A percentile compares a stretch with the other conserved stretches of the same genome.
phyloP scores from a whole-genome alignment of 257 asterid species.

The Solanum rostratum region DNA sequence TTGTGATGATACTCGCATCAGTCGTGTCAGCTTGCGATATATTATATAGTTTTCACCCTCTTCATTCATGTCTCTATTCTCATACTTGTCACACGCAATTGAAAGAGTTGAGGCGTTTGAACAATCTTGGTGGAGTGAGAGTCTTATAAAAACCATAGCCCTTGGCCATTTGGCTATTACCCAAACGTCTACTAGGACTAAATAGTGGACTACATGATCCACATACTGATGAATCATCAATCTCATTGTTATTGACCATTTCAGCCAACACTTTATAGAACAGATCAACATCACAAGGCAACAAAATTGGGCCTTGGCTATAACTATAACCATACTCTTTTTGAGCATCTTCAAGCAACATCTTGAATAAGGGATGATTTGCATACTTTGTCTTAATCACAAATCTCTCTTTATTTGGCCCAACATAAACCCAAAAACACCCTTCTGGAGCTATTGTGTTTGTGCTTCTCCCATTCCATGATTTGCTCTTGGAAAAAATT shows the following conservation, averaged over 20 bases:
- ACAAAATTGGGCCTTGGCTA: constrained; percentile 38
- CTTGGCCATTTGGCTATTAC: constrained; percentile 1
- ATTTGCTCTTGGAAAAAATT: constrained; percentile 11
- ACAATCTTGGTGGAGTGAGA: constrained; percentile 3
- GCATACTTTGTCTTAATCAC: constrained; percentile 35
- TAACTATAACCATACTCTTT: constrained; percentile 40
- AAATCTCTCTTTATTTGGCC: constrained; percentile 34
- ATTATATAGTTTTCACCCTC: neutral
- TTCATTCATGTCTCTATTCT: neutral
- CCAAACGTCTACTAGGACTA: constrained; percentile 6
- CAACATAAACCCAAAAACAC: constrained; percentile 55
- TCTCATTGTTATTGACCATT: constrained; percentile 17
- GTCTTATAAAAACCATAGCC: neutral
- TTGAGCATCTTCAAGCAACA: constrained; percentile 59
- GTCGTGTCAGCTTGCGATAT: neutral
- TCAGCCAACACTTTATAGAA: constrained; percentile 38
- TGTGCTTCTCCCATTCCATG: neutral
- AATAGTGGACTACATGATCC: constrained; percentile 8
- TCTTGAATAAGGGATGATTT: constrained; percentile 50
- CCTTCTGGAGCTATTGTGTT: constrained; percentile 33
- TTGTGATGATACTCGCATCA: neutral
- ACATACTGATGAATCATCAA: neutral
- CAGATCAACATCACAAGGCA: constrained; percentile 49
- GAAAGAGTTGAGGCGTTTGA: neutral
- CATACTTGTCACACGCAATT: neutral